Evolutionary conservation across 345 rosid genomes (phyloP).

Genomic region (Lagerstroemia speciosa): DNA sequence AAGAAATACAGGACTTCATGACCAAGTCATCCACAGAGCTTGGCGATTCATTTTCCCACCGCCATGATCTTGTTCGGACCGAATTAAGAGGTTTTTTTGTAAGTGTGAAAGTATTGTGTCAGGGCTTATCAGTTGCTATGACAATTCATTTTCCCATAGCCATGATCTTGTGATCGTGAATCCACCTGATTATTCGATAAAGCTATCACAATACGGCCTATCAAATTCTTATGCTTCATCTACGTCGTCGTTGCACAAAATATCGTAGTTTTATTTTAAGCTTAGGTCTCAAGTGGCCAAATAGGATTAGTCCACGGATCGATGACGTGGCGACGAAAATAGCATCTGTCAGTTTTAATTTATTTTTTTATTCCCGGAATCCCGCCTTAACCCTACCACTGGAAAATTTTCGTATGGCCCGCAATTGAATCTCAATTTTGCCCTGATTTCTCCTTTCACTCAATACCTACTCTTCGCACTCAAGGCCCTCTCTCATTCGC

Average conservation of each 20-base stretch:
- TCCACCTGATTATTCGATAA: constrained; percentile 54
- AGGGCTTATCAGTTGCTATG: too few species aligned
- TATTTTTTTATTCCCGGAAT: constrained; percentile 21
- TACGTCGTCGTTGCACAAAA: not conserved
- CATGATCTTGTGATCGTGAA: constrained; percentile 45
- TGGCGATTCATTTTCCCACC: too few species aligned
- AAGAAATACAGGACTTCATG: too few species aligned
- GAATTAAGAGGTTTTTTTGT: too few species aligned
- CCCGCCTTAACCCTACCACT: constrained; percentile 64
- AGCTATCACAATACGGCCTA: constrained; percentile 9
- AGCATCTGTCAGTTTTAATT: not conserved
- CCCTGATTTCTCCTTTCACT: constrained; percentile 24
- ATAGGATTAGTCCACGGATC: constrained; percentile 32
- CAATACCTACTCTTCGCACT: constrained; percentile 31
- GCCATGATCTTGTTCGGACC: too few species aligned
- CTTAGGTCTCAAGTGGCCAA: constrained; percentile 6
- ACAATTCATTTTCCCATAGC: constrained; percentile 48
- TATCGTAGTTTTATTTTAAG: too few species aligned
- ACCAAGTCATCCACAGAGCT: too few species aligned
- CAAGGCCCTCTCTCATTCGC: not conserved
- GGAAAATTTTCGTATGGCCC: constrained; percentile 46
- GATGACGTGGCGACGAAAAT: constrained; percentile 47
- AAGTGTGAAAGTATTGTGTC: too few species aligned
- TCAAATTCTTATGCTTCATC: not conserved
- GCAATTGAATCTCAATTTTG: constrained; percentile 58